phyloP scores from a whole-genome alignment of 2,329 filamentous ascomycete species.

The Pseudogymnoascus sp. region DNA sequence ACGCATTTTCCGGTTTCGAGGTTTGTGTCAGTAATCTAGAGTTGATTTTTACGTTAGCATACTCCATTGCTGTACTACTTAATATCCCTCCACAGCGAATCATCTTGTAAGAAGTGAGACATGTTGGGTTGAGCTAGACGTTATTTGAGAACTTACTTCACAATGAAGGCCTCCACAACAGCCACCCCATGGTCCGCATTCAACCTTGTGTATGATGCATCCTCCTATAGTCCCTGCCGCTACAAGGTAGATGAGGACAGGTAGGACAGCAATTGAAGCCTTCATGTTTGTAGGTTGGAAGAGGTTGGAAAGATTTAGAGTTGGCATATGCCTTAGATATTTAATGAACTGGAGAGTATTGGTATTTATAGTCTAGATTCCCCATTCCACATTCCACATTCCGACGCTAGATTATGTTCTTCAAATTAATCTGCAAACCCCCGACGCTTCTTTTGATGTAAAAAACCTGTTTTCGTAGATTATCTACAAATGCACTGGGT shows the following conservation, averaged over 20 bases:
- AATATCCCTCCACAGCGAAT: neutral
- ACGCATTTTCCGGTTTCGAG: neutral
- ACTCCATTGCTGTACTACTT: neutral
- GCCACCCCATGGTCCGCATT: neutral
- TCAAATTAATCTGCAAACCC: neutral
- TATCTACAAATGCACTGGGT: neutral
- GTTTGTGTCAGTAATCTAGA: neutral
- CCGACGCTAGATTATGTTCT: neutral
- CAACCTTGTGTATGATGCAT: neutral
- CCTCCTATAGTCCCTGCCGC: neutral
- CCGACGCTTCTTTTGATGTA: neutral
- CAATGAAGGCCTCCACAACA: neutral
- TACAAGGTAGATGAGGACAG: neutral
- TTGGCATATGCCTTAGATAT: neutral
- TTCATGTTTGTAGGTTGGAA: neutral
- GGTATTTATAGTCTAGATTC: neutral
- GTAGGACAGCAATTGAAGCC: neutral
- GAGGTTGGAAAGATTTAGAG: neutral
- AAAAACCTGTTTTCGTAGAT: neutral
- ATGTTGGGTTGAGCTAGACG: neutral
- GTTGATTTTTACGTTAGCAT: neutral
- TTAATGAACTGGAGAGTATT: neutral
- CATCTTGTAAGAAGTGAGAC: neutral
- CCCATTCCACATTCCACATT: neutral
- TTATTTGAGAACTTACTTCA: neutral